A percentile compares a stretch with the other conserved stretches of the same genome.
phyloP scores from a whole-genome alignment of 192 early-diverging fungal genomes.

The Lunasporangiospora selenospora region DNA sequence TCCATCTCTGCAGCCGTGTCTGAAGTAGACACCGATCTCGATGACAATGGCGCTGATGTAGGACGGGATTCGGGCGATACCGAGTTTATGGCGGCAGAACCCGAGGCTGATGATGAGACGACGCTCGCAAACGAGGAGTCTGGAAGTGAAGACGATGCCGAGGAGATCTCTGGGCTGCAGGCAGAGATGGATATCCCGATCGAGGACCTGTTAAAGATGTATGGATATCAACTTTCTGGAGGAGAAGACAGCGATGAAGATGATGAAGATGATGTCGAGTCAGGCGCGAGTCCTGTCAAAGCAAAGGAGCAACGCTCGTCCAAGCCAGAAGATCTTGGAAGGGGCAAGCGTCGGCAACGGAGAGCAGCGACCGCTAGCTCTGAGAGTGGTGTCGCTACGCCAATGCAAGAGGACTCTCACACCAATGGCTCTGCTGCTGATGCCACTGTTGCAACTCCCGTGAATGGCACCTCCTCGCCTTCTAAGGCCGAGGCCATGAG shows the following conservation, averaged over 20 bases:
- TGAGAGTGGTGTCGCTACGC: no score
- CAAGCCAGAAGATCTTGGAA: no score
- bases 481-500: no score
- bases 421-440: no score
- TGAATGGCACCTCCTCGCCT: no score
- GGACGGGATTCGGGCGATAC: conserved; percentile 15
- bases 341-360: no score
- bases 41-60: no score
- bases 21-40: conserved; percentile 26
- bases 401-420: no score
- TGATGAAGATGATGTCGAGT: conserved; percentile 19
- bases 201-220: conserved; percentile 62
- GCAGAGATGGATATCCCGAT: conserved; percentile 72
- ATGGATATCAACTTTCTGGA: conserved; percentile 44
- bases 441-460: no score
- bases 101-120: conserved; percentile 45
- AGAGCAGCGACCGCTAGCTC: no score
- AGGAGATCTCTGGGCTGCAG: conserved; percentile 60
- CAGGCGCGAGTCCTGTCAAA: conserved; percentile 7
- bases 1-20: conserved; percentile 18
- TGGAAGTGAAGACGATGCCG: conserved; percentile 49
- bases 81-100: conserved; percentile 19
- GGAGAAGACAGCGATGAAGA: conserved; percentile 37
- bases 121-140: conserved; percentile 37
- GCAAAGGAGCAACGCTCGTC: background rate